These are phyloP conservation scores for Phytophthora litchii DNA, from an alignment of 352 stramenopile genomes.

Conservation along the genomic window DNA sequence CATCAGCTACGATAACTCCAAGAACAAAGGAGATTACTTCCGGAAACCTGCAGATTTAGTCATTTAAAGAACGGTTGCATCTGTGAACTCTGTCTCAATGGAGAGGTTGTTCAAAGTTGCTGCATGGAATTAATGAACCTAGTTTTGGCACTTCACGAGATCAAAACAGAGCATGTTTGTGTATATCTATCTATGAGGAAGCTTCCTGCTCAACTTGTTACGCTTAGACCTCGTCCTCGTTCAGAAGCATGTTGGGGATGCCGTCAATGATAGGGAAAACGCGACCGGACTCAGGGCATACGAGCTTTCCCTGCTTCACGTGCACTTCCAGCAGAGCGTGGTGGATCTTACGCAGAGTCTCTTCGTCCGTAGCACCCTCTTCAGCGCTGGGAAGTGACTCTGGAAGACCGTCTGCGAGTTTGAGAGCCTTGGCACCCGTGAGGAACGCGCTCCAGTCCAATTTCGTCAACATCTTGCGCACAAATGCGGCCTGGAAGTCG, in stretches of 20 bases:
- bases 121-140: slow-evolving; percentile 29
- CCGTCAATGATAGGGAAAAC: slow-evolving; percentile 97
- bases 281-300: slow-evolving; percentile 96
- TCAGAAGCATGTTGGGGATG: slow-evolving; percentile 98
- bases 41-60: slow-evolving; percentile 66
- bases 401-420: slow-evolving; percentile 75
- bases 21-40: slow-evolving; percentile 44
- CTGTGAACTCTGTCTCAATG: slow-evolving; percentile 2
- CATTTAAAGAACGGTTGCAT: slow-evolving; percentile 47
- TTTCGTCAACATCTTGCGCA: slow-evolving; percentile 91
- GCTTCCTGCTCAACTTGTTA: background rate
- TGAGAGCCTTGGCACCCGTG: slow-evolving; percentile 72
- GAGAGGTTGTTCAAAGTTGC: background rate
- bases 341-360: slow-evolving; percentile 87
- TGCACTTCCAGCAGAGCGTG: slow-evolving; percentile 94
- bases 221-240: slow-evolving; percentile 89
- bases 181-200: slow-evolving; percentile 42
- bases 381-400: slow-evolving; percentile 48
- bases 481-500: slow-evolving; percentile 85
- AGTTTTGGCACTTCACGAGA: slow-evolving; percentile 21
- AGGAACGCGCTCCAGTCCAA: slow-evolving; percentile 91
- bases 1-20: slow-evolving; percentile 38
- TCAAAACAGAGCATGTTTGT: slow-evolving; percentile 21
- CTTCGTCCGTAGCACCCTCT: slow-evolving; percentile 57
- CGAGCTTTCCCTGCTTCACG: slow-evolving; percentile 94